Base-by-base conservation (phyloP, 441 rosid species). In the Omphalea diandra region DNA sequence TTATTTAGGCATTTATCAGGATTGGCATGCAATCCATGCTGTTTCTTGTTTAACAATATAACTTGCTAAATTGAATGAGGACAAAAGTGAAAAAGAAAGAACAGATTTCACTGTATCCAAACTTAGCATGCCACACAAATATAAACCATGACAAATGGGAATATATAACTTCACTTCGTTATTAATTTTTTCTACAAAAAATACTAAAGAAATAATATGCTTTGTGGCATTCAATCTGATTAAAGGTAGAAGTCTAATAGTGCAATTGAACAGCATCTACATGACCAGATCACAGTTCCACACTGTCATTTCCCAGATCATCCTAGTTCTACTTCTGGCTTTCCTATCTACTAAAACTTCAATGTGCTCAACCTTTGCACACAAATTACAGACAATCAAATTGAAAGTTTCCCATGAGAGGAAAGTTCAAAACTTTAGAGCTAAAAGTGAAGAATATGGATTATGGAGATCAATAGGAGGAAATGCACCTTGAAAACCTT, bases 401-500 rank as follows among this genome's bases (percentile, higher is more conserved):
- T 31, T 54, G 1, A 53, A 7, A 53, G 22, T 67, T 44, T 29
- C 5, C 0, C 33, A 24, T 56, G 24, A 43, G 14, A 36, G 4
- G 58, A 27, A 56, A 47, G 26, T 14, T 15, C 24, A 57, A 49
- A 24, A 15, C 5, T 46, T 29, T 4, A 35, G n/a, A 40, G 53
- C 70, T 50, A 20, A 36, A 58, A 49, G 35, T 20, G 55, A 27
- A 57, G 18, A 41, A 71, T 29, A 53, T 47, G 56, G 18, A 41
- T 66, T 29, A 53, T 47, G 56, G 26, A 63, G 59, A 60, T 27
- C 50, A 46, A 59, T 7, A 52, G 9, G 11, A 56, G 63, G 73
- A 73, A 73, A 27, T 15, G 40, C 63, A 84, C 95, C 95, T 77
- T 76, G 71, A 87, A 89, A 74, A 87, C 92, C 75, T 83, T 87